phyloP scores from a whole-genome alignment of 2,329 filamentous ascomycete genomes.

The Trichoderma hamatum region DNA sequence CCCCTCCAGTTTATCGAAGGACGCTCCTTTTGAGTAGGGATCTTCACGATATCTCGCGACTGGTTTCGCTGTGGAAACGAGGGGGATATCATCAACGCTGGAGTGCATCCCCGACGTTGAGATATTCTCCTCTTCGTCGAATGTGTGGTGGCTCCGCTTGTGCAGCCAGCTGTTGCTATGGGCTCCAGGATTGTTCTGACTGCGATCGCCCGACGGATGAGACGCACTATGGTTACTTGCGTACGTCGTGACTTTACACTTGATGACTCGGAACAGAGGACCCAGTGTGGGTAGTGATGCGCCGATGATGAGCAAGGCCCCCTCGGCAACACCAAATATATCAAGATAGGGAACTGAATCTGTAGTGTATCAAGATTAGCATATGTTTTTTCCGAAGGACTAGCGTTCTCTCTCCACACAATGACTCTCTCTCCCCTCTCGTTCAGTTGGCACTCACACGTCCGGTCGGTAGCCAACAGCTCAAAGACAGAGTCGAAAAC shows the following conservation, averaged over 20 bases:
- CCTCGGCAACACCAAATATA: slow-evolving; percentile 34
- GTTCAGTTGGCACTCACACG: slow-evolving; percentile 30
- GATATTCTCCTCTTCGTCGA: slow-evolving; percentile 30
- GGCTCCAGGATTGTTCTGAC: slow-evolving; percentile 9
- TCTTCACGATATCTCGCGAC: slow-evolving; percentile 9
- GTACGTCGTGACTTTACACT: slow-evolving; percentile 29
- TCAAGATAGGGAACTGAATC: slow-evolving; percentile 33
- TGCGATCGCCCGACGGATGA: slow-evolving; percentile 22
- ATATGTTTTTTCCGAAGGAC: neutral
- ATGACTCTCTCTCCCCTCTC: neutral
- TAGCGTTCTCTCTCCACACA: neutral
- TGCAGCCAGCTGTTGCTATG: slow-evolving; percentile 5
- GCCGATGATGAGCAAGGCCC: slow-evolving; percentile 34
- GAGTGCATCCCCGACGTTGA: slow-evolving; percentile 31
- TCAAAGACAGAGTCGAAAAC: slow-evolving; percentile 33
- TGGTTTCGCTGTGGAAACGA: slow-evolving; percentile 28
- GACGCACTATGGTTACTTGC: slow-evolving; percentile 21
- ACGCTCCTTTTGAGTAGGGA: slow-evolving; percentile 14
- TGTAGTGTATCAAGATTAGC: slow-evolving; percentile 14
- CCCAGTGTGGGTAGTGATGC: slow-evolving; percentile 34
- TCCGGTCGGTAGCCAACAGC: slow-evolving; percentile 32
- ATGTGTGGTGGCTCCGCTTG: slow-evolving; percentile 25
- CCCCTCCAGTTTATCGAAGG: neutral
- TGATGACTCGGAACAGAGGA: slow-evolving; percentile 32
- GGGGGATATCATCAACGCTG: slow-evolving; percentile 36